Conservation (phyloP, 768 basidiomycete species). For the Hypsizygus marmoreus region DNA sequence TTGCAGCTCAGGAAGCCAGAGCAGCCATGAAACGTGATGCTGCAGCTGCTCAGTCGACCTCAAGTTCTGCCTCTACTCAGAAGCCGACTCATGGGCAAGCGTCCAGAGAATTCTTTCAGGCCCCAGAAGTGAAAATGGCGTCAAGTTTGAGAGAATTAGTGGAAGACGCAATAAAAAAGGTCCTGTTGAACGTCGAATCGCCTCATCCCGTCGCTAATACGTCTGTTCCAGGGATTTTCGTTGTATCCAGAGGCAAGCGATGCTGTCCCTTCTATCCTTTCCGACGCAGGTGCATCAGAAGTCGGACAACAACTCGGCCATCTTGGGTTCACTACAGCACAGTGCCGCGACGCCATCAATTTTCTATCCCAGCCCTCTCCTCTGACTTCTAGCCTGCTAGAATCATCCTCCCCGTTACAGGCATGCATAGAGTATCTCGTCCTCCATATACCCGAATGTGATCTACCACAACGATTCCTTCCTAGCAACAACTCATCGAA, state of each 20-base stretch:
- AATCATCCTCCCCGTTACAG: slow-evolving; percentile 61
- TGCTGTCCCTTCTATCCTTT: slow-evolving; percentile 33
- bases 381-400: slow-evolving; percentile 63
- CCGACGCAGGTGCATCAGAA: slow-evolving; percentile 40
- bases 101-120: slow-evolving; percentile 44
- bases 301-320: slow-evolving; percentile 57
- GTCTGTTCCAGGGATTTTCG: slow-evolving; percentile 43
- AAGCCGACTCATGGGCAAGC: slow-evolving; percentile 19
- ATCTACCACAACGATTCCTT: slow-evolving; percentile 75
- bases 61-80: slow-evolving; percentile 19
- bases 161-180: slow-evolving; percentile 81
- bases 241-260: slow-evolving; percentile 52
- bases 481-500: slow-evolving; percentile 66
- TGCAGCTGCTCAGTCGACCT: slow-evolving; percentile 13
- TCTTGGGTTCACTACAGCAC: slow-evolving; percentile 66
- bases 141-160: slow-evolving; percentile 72
- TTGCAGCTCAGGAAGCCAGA: slow-evolving; percentile 70
- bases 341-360: slow-evolving; percentile 53
- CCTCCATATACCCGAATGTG: slow-evolving; percentile 82
- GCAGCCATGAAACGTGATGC: slow-evolving; percentile 48
- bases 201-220: not conserved
- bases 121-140: slow-evolving; percentile 86
- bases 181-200: slow-evolving; percentile 21
- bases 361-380: slow-evolving; percentile 60
- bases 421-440: slow-evolving; percentile 86